Percentiles rank a stretch among this genome's conserved stretches.
Conservation (phyloP, 2,329 filamentous ascomycete species). For the Cryphonectria nitschkei region DNA sequence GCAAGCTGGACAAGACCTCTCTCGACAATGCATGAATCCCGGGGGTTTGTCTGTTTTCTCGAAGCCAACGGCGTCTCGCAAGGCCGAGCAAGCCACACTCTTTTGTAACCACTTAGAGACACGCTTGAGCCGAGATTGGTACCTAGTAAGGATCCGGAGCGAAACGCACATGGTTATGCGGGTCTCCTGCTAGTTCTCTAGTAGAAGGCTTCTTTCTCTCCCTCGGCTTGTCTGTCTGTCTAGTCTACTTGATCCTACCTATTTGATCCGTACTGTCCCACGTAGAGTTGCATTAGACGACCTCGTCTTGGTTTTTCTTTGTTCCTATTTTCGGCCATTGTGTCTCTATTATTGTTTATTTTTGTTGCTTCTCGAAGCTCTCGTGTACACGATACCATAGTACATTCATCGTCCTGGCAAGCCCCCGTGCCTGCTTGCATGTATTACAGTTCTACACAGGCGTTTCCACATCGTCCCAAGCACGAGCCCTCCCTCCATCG, state of each 20-base stretch:
- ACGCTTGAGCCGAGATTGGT: neutral
- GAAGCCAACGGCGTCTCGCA: neutral
- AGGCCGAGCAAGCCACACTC: neutral
- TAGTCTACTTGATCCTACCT: neutral
- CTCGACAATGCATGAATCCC: neutral
- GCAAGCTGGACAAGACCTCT: neutral
- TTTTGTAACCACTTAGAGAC: neutral
- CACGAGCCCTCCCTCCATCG: neutral
- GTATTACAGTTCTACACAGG: neutral
- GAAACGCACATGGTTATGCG: neutral
- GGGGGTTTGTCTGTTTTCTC: neutral
- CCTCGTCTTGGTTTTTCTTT: slow-evolving; percentile 1
- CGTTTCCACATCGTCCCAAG: neutral
- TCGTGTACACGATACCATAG: neutral
- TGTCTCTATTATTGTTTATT: neutral
- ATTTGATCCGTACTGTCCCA: slow-evolving; percentile 6
- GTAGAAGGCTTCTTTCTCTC: neutral
- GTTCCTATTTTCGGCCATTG: neutral
- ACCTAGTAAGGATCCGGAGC: neutral
- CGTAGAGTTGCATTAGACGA: neutral
- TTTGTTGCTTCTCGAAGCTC: neutral
- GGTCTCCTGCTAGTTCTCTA: neutral
- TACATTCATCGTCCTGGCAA: neutral
- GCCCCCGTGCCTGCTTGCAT: neutral
- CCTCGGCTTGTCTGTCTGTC: neutral